These are phyloP conservation scores for Scheffersomyces insectosa DNA, from an alignment of 1,139 yeast genomes.

Conservation along the genomic window DNA sequence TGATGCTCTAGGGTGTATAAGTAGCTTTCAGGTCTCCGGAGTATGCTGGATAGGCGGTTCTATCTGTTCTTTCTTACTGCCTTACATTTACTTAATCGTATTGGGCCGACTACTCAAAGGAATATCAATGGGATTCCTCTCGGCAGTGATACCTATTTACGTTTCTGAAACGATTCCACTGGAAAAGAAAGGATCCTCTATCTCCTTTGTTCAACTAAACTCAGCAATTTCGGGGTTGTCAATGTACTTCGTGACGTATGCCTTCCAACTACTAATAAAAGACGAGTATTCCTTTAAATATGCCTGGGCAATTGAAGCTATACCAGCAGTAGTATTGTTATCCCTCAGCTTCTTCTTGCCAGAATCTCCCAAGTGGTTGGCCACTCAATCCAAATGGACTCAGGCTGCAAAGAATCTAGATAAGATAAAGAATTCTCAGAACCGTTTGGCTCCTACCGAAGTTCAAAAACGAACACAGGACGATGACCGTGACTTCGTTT, in stretches of 20 bases:
- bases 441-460: slow-evolving; percentile 1
- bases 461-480: slow-evolving; percentile 11
- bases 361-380: slow-evolving; percentile 39
- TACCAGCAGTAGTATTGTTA: slow-evolving; percentile 30
- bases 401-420: slow-evolving; percentile 30
- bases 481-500: slow-evolving; percentile 25
- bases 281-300: slow-evolving; percentile 20
- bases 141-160: slow-evolving; percentile 34
- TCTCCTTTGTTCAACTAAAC: slow-evolving; percentile 23
- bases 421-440: slow-evolving; percentile 7
- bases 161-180: slow-evolving; percentile 30
- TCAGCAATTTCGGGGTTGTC: slow-evolving; percentile 23
- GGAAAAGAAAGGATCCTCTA: slow-evolving; percentile 21
- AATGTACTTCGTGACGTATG: slow-evolving; percentile 21
- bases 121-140: slow-evolving; percentile 29
- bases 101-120: slow-evolving; percentile 35
- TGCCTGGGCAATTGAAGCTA: slow-evolving; percentile 26
- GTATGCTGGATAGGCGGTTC: slow-evolving; percentile 32
- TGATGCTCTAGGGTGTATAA: slow-evolving; percentile 29
- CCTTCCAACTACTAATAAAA: slow-evolving; percentile 15
- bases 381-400: slow-evolving; percentile 30
- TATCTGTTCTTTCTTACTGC: slow-evolving; percentile 25
- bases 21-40: slow-evolving; percentile 26
- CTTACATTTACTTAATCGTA: slow-evolving; percentile 24
- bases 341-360: slow-evolving; percentile 49